These are phyloP conservation scores for Rhizomucor pusillus DNA, from an alignment of 371 early-diverging fungal species.

Conservation along the genomic window DNA sequence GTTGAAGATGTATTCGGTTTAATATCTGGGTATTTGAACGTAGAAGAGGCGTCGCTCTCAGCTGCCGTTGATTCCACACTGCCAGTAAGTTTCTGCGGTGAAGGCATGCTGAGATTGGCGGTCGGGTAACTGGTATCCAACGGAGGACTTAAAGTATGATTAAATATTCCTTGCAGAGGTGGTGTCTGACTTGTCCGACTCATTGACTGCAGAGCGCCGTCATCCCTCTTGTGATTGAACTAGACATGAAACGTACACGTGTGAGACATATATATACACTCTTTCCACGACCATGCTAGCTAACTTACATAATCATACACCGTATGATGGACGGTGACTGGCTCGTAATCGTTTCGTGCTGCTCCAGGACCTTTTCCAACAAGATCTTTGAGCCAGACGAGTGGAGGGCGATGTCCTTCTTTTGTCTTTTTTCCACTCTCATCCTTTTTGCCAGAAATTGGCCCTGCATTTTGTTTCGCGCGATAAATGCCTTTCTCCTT, in stretches of 20 bases:
- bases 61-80: conserved; percentile 13
- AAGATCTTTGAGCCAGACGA: conserved; percentile 14
- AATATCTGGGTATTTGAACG: conserved; percentile 14
- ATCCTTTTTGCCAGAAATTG: not conserved
- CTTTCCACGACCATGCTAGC: too few relatives aligned
- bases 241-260: not conserved
- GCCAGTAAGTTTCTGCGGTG: not conserved
- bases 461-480: not conserved
- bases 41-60: conserved; percentile 11
- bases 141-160: conserved; percentile 6
- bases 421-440: conserved; percentile 1
- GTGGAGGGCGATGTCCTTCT: conserved; percentile 3
- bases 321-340: conserved; percentile 15
- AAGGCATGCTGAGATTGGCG: conserved; percentile 10
- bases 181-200: conserved; percentile 10
- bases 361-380: conserved; percentile 17
- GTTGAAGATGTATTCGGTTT: conserved; percentile 13
- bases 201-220: conserved; percentile 14
- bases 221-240: conserved; percentile 17
- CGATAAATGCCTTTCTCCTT: conserved; percentile 41
- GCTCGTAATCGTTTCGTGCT: not conserved
- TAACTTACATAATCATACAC: conserved; percentile 46
- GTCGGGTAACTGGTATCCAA: not conserved
- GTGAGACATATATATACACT: not conserved
- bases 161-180: conserved; percentile 25